Base-by-base conservation (phyloP, 192 early-diverging fungal genomes). In the Entomortierella lignicola region DNA sequence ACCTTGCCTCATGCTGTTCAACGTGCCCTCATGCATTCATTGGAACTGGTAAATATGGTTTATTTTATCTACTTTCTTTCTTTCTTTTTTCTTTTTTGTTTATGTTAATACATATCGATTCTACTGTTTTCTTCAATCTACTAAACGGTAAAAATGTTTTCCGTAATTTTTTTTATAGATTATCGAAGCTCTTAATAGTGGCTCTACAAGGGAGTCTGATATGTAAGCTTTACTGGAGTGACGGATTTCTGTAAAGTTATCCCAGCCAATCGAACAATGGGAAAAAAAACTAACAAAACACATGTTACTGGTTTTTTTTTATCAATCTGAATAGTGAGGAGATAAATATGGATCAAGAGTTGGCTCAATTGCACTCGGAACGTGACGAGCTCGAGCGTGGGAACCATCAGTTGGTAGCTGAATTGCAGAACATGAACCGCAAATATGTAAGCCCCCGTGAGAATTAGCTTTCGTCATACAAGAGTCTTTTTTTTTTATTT, bases 11-110 rank as follows among this genome's bases (percentile, higher is more conserved):
- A 88, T 64, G 83, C 86, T 17, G 86, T 85, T 30, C 98, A 99
- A 82, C 90, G 92, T 81, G 86, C 88, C 7, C 73, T 99, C 62
- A 99, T 99, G 98, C 82, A 95, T 4, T 89, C 91, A 11, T 94
- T 99, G 60, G 98, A 98, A 81, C 84, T 86, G 72, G 93, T 94
- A 81, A 34, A 77, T 63, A 32, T 64, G 25, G 34, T 66, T 66
- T 60, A n/a, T 47, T 53, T 29, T 34, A 39, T 63, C 60, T 54
- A 21, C 41, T 67, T 5, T 63, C 20, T 63, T 47, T 43, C 44
- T 29, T 21, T 48, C 29, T 54, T 37, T 20, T 63, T 71, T 44
- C 21, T 39, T 62, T 13, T 68, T 15, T 70, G 31, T 44, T 60
- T 47, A 8, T 44, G 2, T 41, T 41, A 25, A 23, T 44, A 21